phyloP scores from a whole-genome alignment of 768 basidiomycete genomes.

The Sarcomyxa edulis region DNA sequence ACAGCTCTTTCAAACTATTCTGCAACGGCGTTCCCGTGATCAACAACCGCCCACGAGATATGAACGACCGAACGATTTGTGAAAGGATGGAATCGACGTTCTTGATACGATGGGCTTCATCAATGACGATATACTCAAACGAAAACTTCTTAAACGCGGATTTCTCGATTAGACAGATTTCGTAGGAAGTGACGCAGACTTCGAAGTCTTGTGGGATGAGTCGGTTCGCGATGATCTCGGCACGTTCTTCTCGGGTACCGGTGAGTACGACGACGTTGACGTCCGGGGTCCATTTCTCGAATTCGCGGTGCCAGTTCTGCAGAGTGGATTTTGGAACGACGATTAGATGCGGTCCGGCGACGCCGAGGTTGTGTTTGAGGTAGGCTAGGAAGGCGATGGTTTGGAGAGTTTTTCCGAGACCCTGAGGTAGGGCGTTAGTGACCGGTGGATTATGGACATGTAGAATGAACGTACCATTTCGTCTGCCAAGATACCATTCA shows the following conservation, averaged over 20 bases:
- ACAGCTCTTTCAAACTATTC: slow-evolving; percentile 95
- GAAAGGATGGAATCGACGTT: slow-evolving; percentile 95
- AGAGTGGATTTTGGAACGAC: slow-evolving; percentile 98
- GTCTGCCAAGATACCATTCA: slow-evolving; percentile 96
- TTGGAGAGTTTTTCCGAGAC: slow-evolving; percentile 96
- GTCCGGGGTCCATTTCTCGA: slow-evolving; percentile 86
- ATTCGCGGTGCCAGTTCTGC: slow-evolving; percentile 96
- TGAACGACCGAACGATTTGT: slow-evolving; percentile 90
- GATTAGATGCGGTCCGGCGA: slow-evolving; percentile 83
- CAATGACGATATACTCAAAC: slow-evolving; percentile 97
- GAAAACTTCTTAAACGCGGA: slow-evolving; percentile 89
- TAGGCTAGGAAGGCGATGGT: slow-evolving; percentile 97
- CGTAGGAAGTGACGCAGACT: slow-evolving; percentile 94
- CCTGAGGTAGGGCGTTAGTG: slow-evolving; percentile 36
- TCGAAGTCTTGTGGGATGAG: slow-evolving; percentile 88
- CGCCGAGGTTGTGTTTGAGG: slow-evolving; percentile 77
- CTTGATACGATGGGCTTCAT: slow-evolving; percentile 99
- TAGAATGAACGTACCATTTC: slow-evolving; percentile 64
- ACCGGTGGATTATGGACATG: slow-evolving; percentile 2
- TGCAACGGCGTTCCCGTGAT: slow-evolving; percentile 97
- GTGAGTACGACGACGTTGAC: slow-evolving; percentile 78
- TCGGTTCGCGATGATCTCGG: slow-evolving; percentile 68
- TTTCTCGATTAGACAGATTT: slow-evolving; percentile 95
- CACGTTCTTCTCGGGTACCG: slow-evolving; percentile 87
- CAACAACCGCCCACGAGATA: slow-evolving; percentile 81